Evolutionary conservation across 2,329 filamentous ascomycete species (phyloP).

Genomic region (Trichoderma guizhouense): DNA sequence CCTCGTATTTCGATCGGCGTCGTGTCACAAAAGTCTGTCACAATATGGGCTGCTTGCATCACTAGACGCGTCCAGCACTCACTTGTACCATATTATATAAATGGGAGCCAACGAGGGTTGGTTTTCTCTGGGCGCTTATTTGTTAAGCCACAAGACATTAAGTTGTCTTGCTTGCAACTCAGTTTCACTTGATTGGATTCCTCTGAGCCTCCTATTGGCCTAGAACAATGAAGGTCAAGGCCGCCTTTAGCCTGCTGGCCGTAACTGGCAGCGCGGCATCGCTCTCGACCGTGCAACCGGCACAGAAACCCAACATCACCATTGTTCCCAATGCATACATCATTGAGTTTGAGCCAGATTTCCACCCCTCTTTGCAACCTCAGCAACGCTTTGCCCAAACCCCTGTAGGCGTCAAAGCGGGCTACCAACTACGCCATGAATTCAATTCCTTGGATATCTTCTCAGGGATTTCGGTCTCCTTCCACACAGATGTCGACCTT

Average conservation of each 20-base stretch:
- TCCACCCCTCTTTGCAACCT: not conserved
- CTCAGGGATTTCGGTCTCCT: not conserved
- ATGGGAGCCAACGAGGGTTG: no score
- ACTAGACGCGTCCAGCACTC: no score
- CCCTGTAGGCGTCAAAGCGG: not conserved
- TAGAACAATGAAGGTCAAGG: not conserved
- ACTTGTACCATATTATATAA: no score
- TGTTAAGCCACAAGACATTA: no score
- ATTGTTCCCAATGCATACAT: not conserved
- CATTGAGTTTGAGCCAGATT: constrained; percentile 15
- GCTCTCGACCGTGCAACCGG: not conserved
- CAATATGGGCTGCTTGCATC: no score
- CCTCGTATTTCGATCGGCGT: no score
- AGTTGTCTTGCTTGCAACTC: no score
- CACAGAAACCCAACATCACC: not conserved
- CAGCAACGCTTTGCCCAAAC: not conserved
- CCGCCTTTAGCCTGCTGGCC: not conserved
- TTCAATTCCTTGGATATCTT: not conserved
- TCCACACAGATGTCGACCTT: not conserved
- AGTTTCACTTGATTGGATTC: no score
- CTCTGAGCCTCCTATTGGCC: no score
- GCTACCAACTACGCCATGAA: not conserved
- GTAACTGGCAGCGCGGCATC: not conserved
- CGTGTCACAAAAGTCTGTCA: no score
- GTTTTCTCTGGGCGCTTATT: no score